Evolutionary conservation across 371 early-diverging fungal species (phyloP).

Genomic region (Mucor mucedo): DNA sequence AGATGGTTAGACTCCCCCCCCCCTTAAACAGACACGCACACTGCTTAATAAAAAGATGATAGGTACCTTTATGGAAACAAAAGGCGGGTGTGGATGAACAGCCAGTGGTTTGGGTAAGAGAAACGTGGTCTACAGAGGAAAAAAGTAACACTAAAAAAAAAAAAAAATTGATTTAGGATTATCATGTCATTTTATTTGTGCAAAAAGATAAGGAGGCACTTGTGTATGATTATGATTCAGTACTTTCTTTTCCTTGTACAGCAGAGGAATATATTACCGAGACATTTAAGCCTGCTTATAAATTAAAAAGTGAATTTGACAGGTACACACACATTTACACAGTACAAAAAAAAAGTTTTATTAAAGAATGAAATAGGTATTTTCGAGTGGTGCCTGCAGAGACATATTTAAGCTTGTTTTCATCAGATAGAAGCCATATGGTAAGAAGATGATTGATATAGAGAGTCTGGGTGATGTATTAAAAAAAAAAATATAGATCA

Average conservation of each 20-base stretch:
- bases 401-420: slow-evolving; percentile 35
- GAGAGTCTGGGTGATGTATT: neutral
- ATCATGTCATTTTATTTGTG: slow-evolving; percentile 45
- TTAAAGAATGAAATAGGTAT: neutral
- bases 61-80: slow-evolving; percentile 46
- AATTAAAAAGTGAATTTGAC: slow-evolving; percentile 27
- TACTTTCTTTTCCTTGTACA: slow-evolving; percentile 40
- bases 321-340: slow-evolving; percentile 20
- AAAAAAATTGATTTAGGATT: slow-evolving; percentile 30
- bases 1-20: slow-evolving; percentile 7
- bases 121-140: too few relatives aligned
- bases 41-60: neutral
- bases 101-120: slow-evolving; percentile 47
- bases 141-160: neutral
- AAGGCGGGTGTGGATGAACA: slow-evolving; percentile 22
- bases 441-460: slow-evolving; percentile 17
- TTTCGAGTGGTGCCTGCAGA: slow-evolving; percentile 46
- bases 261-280: slow-evolving; percentile 28
- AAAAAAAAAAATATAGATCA: slow-evolving; percentile 10
- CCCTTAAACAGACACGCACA: too few relatives aligned
- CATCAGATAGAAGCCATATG: slow-evolving; percentile 53
- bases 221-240: slow-evolving; percentile 47
- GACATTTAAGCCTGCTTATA: slow-evolving; percentile 37
- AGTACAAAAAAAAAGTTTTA: neutral
- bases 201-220: slow-evolving; percentile 9